Base-by-base conservation (phyloP, 202 grass and related monocot genomes). In the Zoysia matrella region DNA sequence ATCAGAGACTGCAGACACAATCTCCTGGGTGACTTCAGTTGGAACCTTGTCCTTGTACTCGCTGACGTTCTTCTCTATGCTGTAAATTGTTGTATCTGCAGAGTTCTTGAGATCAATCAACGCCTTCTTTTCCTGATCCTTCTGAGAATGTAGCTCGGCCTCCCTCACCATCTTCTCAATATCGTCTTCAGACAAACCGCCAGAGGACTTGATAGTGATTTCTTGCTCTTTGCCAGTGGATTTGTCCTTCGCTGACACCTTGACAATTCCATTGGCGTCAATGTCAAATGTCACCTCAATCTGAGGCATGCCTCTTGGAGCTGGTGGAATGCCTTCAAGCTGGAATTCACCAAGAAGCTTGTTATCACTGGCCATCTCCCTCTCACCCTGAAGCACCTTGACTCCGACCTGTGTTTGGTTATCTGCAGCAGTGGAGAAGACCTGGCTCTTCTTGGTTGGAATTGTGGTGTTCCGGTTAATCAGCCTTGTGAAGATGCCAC, bases 81-180 rank as follows among this genome's bases (percentile, higher is more conserved):
- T 93, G 81, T 94, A 98, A 70, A 94, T 92, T 7, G 95, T 93
- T 47, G 95, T 93, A 66, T 98, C 95, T 15, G 90, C 92, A 22
- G 79, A 83, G 78, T 98, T 98, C 79, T 73, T 98, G 12, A 93
- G 73, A 69, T 98, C 95, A 39, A 93, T 98, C 72, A 95, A 77
- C 1, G 88, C 22, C 56, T 95, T 98, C 75, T 60, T 94, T 80
- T 98, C 95, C 57, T 95, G 95, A 80, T 98, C 95, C 84, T 84
- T 86, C 60, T 93, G 92, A 43, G 95, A 85, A 71, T 98, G 84
- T 30, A 98, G 72, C 68, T 98, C 92, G 1, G 95, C 95, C 73
- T 98, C 95, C 84, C 69, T 94, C 56, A 98, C 95, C 95, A 98
- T 95, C 79, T 98, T 91, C 66, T 98, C 84, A 2, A 98, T 98